These are phyloP conservation scores for Ophiocordyceps camponoti-floridani DNA, from an alignment of 2,329 filamentous ascomycete genomes.

Conservation along the genomic window DNA sequence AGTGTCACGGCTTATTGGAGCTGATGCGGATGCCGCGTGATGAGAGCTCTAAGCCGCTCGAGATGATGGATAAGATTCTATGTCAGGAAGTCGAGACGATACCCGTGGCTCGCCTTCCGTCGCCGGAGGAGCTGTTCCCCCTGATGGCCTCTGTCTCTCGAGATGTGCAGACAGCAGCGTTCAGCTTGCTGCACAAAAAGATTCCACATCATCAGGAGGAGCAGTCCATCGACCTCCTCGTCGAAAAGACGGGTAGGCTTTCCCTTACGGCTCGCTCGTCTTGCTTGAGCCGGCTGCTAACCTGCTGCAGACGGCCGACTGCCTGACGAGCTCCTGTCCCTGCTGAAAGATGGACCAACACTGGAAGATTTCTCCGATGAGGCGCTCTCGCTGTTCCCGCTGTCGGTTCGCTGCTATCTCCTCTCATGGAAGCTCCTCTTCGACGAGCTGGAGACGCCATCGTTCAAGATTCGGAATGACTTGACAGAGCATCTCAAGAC, in stretches of 20 bases:
- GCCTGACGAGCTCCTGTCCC: slow-evolving; percentile 68
- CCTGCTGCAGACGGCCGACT: slow-evolving; percentile 38
- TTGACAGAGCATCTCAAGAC: slow-evolving; percentile 68
- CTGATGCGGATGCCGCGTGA: slow-evolving; percentile 38
- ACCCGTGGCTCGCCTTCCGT: slow-evolving; percentile 40
- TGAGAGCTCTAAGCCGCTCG: slow-evolving; percentile 41
- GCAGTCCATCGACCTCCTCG: slow-evolving; percentile 56
- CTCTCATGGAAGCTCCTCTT: slow-evolving; percentile 83
- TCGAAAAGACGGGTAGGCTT: slow-evolving; percentile 44
- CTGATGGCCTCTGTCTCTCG: slow-evolving; percentile 60
- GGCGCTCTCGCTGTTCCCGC: slow-evolving; percentile 49
- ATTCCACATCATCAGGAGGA: slow-evolving; percentile 66
- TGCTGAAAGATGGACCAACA: slow-evolving; percentile 63
- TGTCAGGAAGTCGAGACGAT: slow-evolving; percentile 50
- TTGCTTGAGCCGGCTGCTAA: neutral
- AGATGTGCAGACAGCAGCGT: slow-evolving; percentile 64
- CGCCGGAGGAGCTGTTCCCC: slow-evolving; percentile 52
- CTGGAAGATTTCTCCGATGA: slow-evolving; percentile 49
- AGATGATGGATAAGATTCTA: slow-evolving; percentile 60
- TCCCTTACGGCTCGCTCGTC: neutral
- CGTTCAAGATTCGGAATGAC: slow-evolving; percentile 65
- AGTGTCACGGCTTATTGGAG: slow-evolving; percentile 40
- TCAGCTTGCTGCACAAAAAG: slow-evolving; percentile 61
- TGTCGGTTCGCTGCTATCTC: slow-evolving; percentile 59
- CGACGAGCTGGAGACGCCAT: slow-evolving; percentile 62